Conservation (phyloP, 2,329 filamentous ascomycete species). For the Fusarium pseudoanthophilum region DNA sequence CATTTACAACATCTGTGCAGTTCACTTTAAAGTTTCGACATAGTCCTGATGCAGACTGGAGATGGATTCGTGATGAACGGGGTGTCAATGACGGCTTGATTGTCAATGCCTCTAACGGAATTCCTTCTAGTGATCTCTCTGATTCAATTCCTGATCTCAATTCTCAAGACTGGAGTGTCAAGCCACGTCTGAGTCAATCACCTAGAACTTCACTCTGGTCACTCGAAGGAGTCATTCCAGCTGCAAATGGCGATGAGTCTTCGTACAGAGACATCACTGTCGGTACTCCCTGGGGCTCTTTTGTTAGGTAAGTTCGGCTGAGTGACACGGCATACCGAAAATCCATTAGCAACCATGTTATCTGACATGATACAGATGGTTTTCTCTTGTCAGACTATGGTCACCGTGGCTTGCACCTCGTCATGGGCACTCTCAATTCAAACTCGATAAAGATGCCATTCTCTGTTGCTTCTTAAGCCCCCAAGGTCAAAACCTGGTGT, state of each 20-base stretch:
- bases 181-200: slow-evolving; percentile 70
- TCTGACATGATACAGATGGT: slow-evolving; percentile 67
- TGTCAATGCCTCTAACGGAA: slow-evolving; percentile 52
- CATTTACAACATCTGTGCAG: slow-evolving; percentile 59
- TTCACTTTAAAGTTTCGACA: slow-evolving; percentile 80
- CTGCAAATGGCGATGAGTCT: slow-evolving; percentile 68
- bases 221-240: slow-evolving; percentile 66
- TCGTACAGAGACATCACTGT: slow-evolving; percentile 66
- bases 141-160: slow-evolving; percentile 69
- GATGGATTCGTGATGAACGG: slow-evolving; percentile 75
- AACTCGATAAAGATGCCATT: slow-evolving; percentile 80
- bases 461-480: slow-evolving; percentile 79
- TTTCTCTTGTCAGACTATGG: slow-evolving; percentile 82
- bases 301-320: slow-evolving; percentile 58
- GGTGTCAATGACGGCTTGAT: slow-evolving; percentile 73
- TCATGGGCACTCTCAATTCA: slow-evolving; percentile 76
- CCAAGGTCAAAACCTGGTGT: slow-evolving; percentile 78
- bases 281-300: slow-evolving; percentile 69
- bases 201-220: slow-evolving; percentile 77
- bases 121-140: slow-evolving; percentile 55
- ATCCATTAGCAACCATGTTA: not conserved
- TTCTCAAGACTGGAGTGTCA: slow-evolving; percentile 61
- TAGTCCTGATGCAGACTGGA: slow-evolving; percentile 66
- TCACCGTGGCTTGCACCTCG: slow-evolving; percentile 89
- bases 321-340: not conserved